Percentiles rank a stretch among this genome's conserved stretches.
Evolutionary conservation across 768 basidiomycete genomes (phyloP).

Genomic region (Suillus sp.): DNA sequence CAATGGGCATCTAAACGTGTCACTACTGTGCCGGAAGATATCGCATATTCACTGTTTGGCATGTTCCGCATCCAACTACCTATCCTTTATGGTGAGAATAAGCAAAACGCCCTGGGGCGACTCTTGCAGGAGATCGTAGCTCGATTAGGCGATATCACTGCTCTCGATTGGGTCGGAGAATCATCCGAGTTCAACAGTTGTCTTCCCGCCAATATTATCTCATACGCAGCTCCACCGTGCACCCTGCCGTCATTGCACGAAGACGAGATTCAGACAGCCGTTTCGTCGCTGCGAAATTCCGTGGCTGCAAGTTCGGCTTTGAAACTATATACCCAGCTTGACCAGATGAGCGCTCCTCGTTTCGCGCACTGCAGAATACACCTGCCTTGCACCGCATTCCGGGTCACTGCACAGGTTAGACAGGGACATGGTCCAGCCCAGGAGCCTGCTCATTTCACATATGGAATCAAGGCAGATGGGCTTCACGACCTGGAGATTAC

Average conservation of each 20-base stretch:
- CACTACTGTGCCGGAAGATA: background rate
- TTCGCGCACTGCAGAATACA: background rate
- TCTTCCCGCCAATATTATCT: background rate
- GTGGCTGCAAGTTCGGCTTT: background rate
- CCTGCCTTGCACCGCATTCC: background rate
- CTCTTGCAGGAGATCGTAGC: background rate
- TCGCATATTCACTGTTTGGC: background rate
- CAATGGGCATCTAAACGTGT: background rate
- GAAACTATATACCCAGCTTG: background rate
- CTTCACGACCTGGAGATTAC: background rate
- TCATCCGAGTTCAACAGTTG: background rate
- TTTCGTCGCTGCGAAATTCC: background rate
- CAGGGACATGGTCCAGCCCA: background rate
- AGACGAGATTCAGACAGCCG: background rate
- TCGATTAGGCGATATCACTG: background rate
- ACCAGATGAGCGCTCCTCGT: background rate
- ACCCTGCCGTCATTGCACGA: background rate
- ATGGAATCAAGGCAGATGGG: background rate
- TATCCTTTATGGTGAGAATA: background rate
- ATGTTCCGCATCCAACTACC: background rate
- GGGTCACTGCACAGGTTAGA: background rate
- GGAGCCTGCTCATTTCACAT: background rate
- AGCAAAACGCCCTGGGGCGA: background rate
- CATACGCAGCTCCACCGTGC: background rate
- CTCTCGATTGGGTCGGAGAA: background rate